Conservation (phyloP, 1,284 basidiomycete genomes). For the Rhodotorula glutinis region DNA sequence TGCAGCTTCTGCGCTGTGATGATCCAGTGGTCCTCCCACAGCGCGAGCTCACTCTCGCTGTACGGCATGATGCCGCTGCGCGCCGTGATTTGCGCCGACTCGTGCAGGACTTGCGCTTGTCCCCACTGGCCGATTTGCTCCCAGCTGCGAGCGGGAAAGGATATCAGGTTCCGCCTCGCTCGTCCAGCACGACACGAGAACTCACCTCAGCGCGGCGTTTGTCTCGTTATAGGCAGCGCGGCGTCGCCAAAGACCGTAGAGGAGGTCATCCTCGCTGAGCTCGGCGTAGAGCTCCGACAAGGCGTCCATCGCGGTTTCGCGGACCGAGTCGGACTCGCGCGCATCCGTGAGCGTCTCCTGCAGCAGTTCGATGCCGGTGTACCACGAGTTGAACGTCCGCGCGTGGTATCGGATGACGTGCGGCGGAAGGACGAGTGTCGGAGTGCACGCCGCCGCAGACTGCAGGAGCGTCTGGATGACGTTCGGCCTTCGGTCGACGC, state of each 20-base stretch:
- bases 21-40: slow-evolving; percentile 99
- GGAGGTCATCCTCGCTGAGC: slow-evolving; percentile 92
- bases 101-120: slow-evolving; percentile 79
- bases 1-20: slow-evolving; percentile 93
- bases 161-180: background rate
- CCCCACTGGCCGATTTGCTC: slow-evolving; percentile 99
- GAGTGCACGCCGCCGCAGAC: slow-evolving; percentile 77
- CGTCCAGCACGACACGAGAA: background rate
- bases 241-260: slow-evolving; percentile 93
- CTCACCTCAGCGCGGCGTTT: slow-evolving; percentile 67
- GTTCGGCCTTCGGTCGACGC: slow-evolving; percentile 88
- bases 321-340: slow-evolving; percentile 70
- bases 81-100: slow-evolving; percentile 83
- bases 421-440: slow-evolving; percentile 84
- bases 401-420: slow-evolving; percentile 94
- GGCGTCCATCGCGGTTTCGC: slow-evolving; percentile 84
- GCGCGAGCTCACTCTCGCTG: slow-evolving; percentile 90
- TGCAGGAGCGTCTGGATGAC: slow-evolving; percentile 87
- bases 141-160: slow-evolving; percentile 22
- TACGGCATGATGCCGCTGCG: slow-evolving; percentile 78
- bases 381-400: slow-evolving; percentile 95
- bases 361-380: slow-evolving; percentile 85
- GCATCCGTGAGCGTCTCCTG: slow-evolving; percentile 65
- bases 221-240: slow-evolving; percentile 86
- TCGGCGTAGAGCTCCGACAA: slow-evolving; percentile 95